Conservation (phyloP, 805 yeast species). For the Saccharomycopsis oosterbeekiorum region DNA sequence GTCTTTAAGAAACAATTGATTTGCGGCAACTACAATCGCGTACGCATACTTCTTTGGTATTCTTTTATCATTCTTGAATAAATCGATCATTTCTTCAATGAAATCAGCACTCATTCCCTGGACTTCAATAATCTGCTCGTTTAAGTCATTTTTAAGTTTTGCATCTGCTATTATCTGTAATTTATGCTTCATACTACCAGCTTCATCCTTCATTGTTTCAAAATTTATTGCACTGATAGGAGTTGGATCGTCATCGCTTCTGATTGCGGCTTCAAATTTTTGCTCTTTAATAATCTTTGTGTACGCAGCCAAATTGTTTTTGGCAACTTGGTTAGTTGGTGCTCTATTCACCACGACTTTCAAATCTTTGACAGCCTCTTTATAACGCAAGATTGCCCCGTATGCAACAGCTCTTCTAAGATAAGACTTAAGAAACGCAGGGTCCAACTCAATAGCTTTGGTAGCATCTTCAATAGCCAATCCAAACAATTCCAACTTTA, state of each 20-base stretch:
- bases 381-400: conserved; percentile 66
- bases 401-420: conserved; percentile 81
- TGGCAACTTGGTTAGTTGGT: conserved; percentile 64
- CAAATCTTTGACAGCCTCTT: conserved; percentile 63
- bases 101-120: conserved; percentile 44
- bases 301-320: conserved; percentile 51
- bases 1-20: conserved; percentile 54
- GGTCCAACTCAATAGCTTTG: conserved; percentile 57
- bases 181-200: background rate
- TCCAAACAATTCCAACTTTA: conserved; percentile 81
- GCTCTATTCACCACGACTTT: conserved; percentile 47
- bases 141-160: conserved; percentile 16
- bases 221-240: conserved; percentile 39
- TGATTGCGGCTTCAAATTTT: conserved; percentile 82
- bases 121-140: conserved; percentile 22
- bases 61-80: conserved; percentile 64
- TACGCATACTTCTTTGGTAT: conserved; percentile 77
- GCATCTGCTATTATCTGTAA: conserved; percentile 23
- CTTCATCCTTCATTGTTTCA: conserved; percentile 18
- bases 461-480: conserved; percentile 73
- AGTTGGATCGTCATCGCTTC: conserved; percentile 52
- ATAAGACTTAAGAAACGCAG: conserved; percentile 64
- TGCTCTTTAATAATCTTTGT: conserved; percentile 55
- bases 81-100: conserved; percentile 51
- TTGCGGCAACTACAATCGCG: conserved; percentile 68